Conservation (phyloP, 345 rosid species). For the Camelina laxa region DNA sequence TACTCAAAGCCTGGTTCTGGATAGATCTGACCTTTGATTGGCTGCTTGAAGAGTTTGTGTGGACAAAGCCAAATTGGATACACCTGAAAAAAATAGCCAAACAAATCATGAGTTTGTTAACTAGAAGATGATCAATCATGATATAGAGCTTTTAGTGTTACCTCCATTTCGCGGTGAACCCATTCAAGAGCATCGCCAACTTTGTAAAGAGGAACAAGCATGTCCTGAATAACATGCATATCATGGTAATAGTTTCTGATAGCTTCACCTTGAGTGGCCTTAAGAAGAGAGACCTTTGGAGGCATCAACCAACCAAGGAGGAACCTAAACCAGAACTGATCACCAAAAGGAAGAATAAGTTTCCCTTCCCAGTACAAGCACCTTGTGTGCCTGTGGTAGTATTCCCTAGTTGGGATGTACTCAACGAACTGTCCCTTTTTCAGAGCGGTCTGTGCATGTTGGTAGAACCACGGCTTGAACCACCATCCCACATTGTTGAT, state of each 20-base stretch:
- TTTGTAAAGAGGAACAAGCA: conserved; percentile 98
- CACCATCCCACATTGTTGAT: conserved; percentile 96
- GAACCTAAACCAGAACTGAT: conserved; percentile 96
- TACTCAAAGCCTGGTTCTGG: conserved; percentile 97
- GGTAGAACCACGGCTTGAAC: conserved; percentile 99
- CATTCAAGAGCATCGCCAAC: conserved; percentile 96
- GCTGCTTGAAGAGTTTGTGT: conserved; percentile 84
- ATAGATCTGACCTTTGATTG: conserved; percentile 84
- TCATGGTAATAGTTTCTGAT: conserved; percentile 98
- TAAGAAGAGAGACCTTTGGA: conserved; percentile 97
- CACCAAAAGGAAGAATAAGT: conserved; percentile 96
- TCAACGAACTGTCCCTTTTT: conserved; percentile 92
- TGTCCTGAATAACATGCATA: conserved; percentile 96
- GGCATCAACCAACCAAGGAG: conserved; percentile 99
- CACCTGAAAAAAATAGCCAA: conserved; percentile 54
- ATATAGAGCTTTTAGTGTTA: conserved; percentile 36
- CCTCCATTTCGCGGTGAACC: conserved; percentile 98
- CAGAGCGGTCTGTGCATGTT: conserved; percentile 80
- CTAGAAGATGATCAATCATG: not conserved
- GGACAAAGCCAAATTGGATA: conserved; percentile 99
- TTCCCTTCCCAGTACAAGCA: conserved; percentile 99
- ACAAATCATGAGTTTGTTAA: not conserved
- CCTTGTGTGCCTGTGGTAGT: conserved; percentile 97
- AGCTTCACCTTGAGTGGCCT: conserved; percentile 99
- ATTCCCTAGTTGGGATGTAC: conserved; percentile 95